Base-by-base conservation (phyloP, 1,284 basidiomycete species). In the Omphalotus olearius region DNA sequence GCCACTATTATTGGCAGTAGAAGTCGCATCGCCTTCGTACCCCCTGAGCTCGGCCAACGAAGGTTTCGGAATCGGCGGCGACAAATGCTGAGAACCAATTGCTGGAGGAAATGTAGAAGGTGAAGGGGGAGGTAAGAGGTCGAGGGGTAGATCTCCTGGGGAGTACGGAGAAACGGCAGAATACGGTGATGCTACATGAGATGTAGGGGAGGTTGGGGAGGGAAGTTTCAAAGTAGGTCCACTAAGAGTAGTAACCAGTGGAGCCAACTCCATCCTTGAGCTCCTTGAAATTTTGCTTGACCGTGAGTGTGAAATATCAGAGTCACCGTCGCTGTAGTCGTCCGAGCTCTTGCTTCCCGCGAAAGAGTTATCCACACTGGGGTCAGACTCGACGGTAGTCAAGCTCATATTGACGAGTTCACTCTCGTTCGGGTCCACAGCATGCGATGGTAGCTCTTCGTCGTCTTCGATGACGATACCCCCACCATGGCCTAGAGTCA, bases 391-490 rank as follows among this genome's bases (percentile, higher is more conserved):
- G 39, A 47, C 25, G 4, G 51, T 52, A 17, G 28, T 17, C 20
- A 52, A 28, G 30, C 51, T 52, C 45, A 47, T 47, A 36, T 52
- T 45, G 2, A 33, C 30, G 18, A 46, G 9, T 23, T 52, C 50
- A 38, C 30, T 39, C 18, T 45, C 47, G 23, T 41, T 36, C 14
- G 42, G 51, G 45, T 53, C 51, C 35, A 41, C 51, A 4, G 54
- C 56, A 37, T 58, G 56, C 17, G 62, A 62, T 16, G 68, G 69
- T 38, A 67, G 51, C 37, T 66, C 69, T 50, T 72, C 69, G 20
- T 74, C 71, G 42, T 77, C 75, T 18, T 73, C 69, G 14, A 71
- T 59, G 1, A 69, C 64, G 43, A 72, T 66, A 7, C 50, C 41
- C 26, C 59, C 49, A n/a, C 48, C 45, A n/a, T 33, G 30, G 30